A percentile compares a stretch with the other conserved stretches of the same genome.
phyloP scores from a whole-genome alignment of 177 flowering plant species.

The Vitis hybrid region DNA sequence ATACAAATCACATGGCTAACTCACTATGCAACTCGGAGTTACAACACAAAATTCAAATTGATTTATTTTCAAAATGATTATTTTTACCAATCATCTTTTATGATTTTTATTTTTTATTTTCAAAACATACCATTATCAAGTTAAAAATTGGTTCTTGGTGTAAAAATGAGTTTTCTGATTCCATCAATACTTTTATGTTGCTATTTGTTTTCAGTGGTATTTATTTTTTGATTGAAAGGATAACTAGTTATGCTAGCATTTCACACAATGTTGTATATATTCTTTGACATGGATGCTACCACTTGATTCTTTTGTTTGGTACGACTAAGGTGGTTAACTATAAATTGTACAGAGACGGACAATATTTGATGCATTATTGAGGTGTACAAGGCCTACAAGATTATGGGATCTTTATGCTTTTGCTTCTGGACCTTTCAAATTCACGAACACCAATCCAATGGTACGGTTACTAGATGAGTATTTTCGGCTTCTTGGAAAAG shows the following conservation, averaged over 20 bases:
- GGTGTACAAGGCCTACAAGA: constrained; percentile 68
- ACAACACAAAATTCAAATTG: no score
- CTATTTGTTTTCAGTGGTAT: no score
- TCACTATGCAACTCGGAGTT: no score
- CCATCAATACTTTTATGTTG: no score
- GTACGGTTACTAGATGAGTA: constrained; percentile 86
- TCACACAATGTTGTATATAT: no score
- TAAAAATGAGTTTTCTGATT: no score
- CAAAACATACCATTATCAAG: no score
- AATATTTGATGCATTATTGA: constrained; percentile 67
- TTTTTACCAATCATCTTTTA: no score
- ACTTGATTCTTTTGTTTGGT: not conserved
- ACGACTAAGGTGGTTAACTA: not conserved
- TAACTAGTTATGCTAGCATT: not conserved
- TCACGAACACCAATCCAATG: constrained; percentile 55
- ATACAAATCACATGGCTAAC: no score
- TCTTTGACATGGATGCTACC: not conserved
- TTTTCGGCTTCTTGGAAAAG: constrained; percentile 77
- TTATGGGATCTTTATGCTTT: constrained; percentile 92
- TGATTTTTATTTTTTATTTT: no score
- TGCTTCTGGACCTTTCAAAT: constrained; percentile 69
- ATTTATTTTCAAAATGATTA: no score
- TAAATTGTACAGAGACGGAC: constrained; percentile 70
- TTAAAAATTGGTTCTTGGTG: no score
- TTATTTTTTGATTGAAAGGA: not conserved